phyloP scores from a whole-genome alignment of 495 filamentous ascomycete species.

The Podospora fimiseda region DNA sequence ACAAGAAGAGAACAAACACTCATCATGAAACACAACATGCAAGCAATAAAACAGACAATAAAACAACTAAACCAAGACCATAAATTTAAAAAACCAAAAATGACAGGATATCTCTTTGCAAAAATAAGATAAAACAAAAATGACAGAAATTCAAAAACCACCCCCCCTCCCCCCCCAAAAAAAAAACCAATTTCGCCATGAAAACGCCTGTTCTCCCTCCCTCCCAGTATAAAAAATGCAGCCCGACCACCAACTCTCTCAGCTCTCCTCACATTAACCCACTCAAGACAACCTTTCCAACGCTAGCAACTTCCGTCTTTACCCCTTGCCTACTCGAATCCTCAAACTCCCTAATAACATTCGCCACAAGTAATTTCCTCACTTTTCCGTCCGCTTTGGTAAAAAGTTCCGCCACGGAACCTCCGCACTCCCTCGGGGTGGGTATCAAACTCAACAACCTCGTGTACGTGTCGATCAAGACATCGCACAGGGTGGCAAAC shows the following conservation, averaged over 20 bases:
- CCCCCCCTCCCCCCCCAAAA: not conserved
- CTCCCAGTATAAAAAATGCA: not conserved
- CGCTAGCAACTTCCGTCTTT: conserved; percentile 71
- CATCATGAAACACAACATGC: no score
- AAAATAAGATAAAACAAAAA: not conserved
- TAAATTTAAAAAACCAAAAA: not conserved
- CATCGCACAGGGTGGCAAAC: conserved; percentile 94
- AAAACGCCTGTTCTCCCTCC: not conserved
- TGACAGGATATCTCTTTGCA: not conserved
- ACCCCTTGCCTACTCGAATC: conserved; percentile 67
- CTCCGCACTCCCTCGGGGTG: conserved; percentile 54
- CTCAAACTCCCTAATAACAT: conserved; percentile 87
- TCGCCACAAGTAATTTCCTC: conserved; percentile 77
- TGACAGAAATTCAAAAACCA: no score
- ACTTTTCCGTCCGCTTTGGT: conserved; percentile 81
- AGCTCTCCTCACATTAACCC: conserved; percentile 61
- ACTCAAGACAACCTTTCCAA: conserved; percentile 84
- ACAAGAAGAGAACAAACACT: no score
- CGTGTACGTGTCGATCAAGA: conserved; percentile 87
- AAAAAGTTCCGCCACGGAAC: conserved; percentile 70
- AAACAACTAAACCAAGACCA: not conserved
- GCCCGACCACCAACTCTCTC: not conserved
- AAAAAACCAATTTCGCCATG: not conserved
- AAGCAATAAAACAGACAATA: no score
- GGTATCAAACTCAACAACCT: conserved; percentile 65